Percentiles rank a stretch among this genome's conserved stretches.
Evolutionary conservation across 2,329 filamentous ascomycete species (phyloP).

Genomic region (Aureobasidium melanogenum): DNA sequence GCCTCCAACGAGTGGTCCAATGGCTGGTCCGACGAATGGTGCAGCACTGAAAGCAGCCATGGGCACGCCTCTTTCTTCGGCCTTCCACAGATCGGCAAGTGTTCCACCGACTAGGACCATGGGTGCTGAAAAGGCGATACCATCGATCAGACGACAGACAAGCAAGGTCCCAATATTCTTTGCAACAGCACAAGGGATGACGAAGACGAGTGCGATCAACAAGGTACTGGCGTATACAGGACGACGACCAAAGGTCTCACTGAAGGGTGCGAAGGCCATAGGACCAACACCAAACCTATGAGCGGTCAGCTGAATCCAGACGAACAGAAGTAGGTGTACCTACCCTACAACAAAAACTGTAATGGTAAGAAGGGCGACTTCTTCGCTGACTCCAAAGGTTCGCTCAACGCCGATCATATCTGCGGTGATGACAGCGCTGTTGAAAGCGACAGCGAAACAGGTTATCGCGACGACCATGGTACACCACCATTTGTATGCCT

Average conservation of each 20-base stretch:
- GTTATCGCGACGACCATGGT: slow-evolving; percentile 70
- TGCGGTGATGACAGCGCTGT: slow-evolving; percentile 68
- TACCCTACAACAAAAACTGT: slow-evolving; percentile 60
- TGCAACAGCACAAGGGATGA: slow-evolving; percentile 70
- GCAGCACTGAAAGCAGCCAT: slow-evolving; percentile 82
- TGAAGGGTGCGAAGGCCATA: slow-evolving; percentile 70
- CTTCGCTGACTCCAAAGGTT: slow-evolving; percentile 59
- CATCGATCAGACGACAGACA: slow-evolving; percentile 67
- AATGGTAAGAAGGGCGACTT: slow-evolving; percentile 64
- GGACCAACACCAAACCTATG: slow-evolving; percentile 67
- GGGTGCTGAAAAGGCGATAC: slow-evolving; percentile 75
- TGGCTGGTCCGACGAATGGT: slow-evolving; percentile 72
- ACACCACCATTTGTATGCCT: slow-evolving; percentile 37
- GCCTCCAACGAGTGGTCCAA: slow-evolving; percentile 56
- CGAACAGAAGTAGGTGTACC: slow-evolving; percentile 42
- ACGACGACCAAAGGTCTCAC: slow-evolving; percentile 63
- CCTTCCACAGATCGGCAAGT: slow-evolving; percentile 73
- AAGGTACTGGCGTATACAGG: slow-evolving; percentile 64
- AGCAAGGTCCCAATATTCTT: slow-evolving; percentile 69
- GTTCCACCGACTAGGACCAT: slow-evolving; percentile 83
- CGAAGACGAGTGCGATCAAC: slow-evolving; percentile 63
- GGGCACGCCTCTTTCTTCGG: slow-evolving; percentile 74
- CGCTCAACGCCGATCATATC: slow-evolving; percentile 57
- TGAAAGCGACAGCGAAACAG: slow-evolving; percentile 40
- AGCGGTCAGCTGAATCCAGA: not conserved